phyloP scores from a whole-genome alignment of 2,329 filamentous ascomycete species.

The Penicillium sp. region DNA sequence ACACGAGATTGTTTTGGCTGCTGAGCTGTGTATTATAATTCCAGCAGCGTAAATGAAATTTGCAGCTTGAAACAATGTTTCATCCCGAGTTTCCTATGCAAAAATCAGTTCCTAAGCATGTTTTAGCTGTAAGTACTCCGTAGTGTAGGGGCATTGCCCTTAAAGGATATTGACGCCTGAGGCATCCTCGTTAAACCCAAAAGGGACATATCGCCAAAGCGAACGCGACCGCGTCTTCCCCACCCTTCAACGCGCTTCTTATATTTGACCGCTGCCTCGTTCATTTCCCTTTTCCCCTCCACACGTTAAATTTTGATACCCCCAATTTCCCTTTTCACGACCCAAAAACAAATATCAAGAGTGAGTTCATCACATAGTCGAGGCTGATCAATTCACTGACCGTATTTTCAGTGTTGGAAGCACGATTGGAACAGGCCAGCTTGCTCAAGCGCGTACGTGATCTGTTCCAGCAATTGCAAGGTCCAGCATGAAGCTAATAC shows the following conservation, averaged over 20 bases:
- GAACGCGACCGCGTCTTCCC: conserved; percentile 35
- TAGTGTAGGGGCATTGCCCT: neutral
- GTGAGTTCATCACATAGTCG: conserved; percentile 22
- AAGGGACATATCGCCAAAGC: conserved; percentile 35
- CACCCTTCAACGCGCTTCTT: conserved; percentile 31
- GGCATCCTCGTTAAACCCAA: conserved; percentile 25
- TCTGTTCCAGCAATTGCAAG: neutral
- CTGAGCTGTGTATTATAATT: conserved; percentile 1
- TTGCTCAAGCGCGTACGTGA: conserved; percentile 85
- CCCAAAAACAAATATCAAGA: neutral
- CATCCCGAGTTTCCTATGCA: too few species aligned
- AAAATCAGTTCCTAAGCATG: too few species aligned
- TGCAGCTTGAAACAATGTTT: too few species aligned
- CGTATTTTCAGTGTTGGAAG: conserved; percentile 75
- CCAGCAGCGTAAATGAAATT: conserved; percentile 1
- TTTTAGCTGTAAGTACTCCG: too few species aligned
- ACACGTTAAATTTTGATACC: neutral
- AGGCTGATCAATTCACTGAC: conserved; percentile 28
- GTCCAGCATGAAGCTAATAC: conserved; percentile 2
- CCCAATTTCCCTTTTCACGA: conserved; percentile 2
- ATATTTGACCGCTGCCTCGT: conserved; percentile 24
- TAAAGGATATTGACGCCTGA: conserved; percentile 10
- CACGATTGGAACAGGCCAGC: conserved; percentile 90
- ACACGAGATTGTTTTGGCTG: neutral
- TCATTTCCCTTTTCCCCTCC: conserved; percentile 2